Evolutionary conservation across 1,139 yeast species (phyloP).

Genomic region (Neolecta irregularis): DNA sequence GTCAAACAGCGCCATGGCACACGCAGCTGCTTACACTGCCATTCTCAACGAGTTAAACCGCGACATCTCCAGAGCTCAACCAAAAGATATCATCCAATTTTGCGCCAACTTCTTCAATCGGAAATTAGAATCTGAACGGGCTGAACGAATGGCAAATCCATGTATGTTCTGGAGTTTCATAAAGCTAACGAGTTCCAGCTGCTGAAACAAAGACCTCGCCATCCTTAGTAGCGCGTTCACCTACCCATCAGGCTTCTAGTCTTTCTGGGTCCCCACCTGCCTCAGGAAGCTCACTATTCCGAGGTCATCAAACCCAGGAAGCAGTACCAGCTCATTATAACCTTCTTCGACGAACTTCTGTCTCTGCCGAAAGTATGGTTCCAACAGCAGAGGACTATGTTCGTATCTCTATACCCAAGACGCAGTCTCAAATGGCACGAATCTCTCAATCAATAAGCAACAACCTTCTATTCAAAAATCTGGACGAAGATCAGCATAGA

Average conservation of each 20-base stretch:
- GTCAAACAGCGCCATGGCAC: too few relatives aligned
- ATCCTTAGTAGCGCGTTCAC: conserved; percentile 36
- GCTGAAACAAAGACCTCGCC: conserved; percentile 35
- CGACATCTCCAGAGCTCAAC: conserved; percentile 47
- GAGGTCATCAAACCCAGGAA: conserved; percentile 8
- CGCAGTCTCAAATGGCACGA: conserved; percentile 48
- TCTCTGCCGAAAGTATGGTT: conserved; percentile 22
- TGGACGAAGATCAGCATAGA: conserved; percentile 54
- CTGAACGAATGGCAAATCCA: conserved; percentile 35
- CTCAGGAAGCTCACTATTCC: conserved; percentile 4
- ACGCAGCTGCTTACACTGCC: conserved; percentile 30
- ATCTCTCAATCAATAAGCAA: conserved; percentile 56
- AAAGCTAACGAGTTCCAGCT: conserved; percentile 18
- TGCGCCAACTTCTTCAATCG: conserved; percentile 53
- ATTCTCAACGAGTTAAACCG: conserved; percentile 50
- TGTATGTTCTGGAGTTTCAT: conserved; percentile 4
- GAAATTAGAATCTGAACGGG: conserved; percentile 46
- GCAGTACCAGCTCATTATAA: conserved; percentile 17
- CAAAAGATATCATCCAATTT: conserved; percentile 52
- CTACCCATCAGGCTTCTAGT: conserved; percentile 33
- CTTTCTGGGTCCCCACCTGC: conserved; percentile 4
- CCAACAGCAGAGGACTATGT: conserved; percentile 15
- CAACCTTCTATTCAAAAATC: conserved; percentile 68
- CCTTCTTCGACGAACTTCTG: conserved; percentile 22
- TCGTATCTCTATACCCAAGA: conserved; percentile 27